A percentile compares a stretch with the other conserved stretches of the same genome.
Evolutionary conservation across 768 basidiomycete genomes (phyloP).

Genomic region (Boletus tomentosulus): DNA sequence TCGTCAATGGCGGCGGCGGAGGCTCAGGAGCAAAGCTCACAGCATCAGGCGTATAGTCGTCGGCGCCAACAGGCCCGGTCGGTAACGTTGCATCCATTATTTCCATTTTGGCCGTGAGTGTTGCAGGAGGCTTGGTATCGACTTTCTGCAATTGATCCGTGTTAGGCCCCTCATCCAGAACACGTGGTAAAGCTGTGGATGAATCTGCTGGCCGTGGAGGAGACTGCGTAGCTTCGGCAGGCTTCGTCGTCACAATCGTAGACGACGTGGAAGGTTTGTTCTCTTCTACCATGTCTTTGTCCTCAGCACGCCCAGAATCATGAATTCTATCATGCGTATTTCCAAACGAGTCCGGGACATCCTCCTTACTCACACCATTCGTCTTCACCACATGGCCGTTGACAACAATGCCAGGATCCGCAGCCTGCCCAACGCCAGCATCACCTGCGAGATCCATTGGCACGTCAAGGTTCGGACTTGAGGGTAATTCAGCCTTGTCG

Average conservation of each 20-base stretch:
- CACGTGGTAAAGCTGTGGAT: not conserved
- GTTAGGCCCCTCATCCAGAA: not conserved
- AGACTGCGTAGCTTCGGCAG: not conserved
- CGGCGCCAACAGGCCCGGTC: slow-evolving; percentile 12
- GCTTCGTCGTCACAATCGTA: not conserved
- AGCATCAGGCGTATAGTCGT: slow-evolving; percentile 20
- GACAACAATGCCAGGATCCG: not conserved
- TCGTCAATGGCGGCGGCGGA: slow-evolving; percentile 30
- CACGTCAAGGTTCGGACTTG: slow-evolving; percentile 20
- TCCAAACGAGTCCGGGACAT: not conserved
- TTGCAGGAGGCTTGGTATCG: slow-evolving; percentile 5
- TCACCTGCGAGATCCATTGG: slow-evolving; percentile 14
- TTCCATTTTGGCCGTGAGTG: slow-evolving; percentile 24
- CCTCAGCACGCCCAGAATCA: not conserved
- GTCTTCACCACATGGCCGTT: slow-evolving; percentile 11
- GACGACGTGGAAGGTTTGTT: not conserved
- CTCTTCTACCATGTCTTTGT: not conserved
- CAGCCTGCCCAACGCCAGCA: not conserved
- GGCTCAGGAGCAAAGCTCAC: slow-evolving; percentile 30
- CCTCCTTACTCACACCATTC: slow-evolving; percentile 4
- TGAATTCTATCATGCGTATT: not conserved
- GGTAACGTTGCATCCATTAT: slow-evolving; percentile 20
- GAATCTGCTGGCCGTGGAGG: not conserved
- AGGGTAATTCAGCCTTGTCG: slow-evolving; percentile 8
- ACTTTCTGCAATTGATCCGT: slow-evolving; percentile 7